phyloP scores from a whole-genome alignment of 2,329 filamentous ascomycete species.

The Phialocephala sp. region DNA sequence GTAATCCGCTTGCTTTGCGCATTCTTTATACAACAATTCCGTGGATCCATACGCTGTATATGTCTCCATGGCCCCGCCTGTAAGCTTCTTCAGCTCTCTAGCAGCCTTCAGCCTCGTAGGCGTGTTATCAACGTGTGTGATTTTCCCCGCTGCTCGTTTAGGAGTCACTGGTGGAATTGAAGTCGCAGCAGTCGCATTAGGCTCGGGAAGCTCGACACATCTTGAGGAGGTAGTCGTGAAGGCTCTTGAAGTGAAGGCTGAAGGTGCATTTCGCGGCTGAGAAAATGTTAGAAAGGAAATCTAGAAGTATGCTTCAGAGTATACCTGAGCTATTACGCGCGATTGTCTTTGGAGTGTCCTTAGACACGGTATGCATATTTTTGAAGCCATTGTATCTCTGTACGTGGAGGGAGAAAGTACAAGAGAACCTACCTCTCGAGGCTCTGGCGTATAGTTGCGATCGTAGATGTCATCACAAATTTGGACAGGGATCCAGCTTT shows the following conservation, averaged over 20 bases:
- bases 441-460: background rate
- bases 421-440: background rate
- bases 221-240: slow-evolving; percentile 37
- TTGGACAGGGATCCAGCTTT: background rate
- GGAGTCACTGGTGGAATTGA: slow-evolving; percentile 33
- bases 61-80: slow-evolving; percentile 55
- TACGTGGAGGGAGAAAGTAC: background rate
- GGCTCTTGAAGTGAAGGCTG: slow-evolving; percentile 26
- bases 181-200: slow-evolving; percentile 29
- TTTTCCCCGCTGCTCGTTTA: slow-evolving; percentile 15
- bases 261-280: slow-evolving; percentile 12
- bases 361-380: slow-evolving; percentile 40
- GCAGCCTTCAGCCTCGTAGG: slow-evolving; percentile 26
- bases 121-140: slow-evolving; percentile 13
- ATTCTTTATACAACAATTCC: slow-evolving; percentile 62
- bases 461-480: slow-evolving; percentile 11
- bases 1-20: slow-evolving; percentile 37
- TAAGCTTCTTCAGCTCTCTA: slow-evolving; percentile 22
- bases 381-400: slow-evolving; percentile 34
- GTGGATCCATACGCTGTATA: slow-evolving; percentile 84
- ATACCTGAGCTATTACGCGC: slow-evolving; percentile 29
- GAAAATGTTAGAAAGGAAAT: slow-evolving; percentile 20
- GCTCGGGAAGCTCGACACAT: slow-evolving; percentile 32
- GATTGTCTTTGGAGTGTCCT: slow-evolving; percentile 36
- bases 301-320: background rate